Evolutionary conservation across 306 rosid genomes (phyloP).

Genomic region (Fragaria nilgerrensis): DNA sequence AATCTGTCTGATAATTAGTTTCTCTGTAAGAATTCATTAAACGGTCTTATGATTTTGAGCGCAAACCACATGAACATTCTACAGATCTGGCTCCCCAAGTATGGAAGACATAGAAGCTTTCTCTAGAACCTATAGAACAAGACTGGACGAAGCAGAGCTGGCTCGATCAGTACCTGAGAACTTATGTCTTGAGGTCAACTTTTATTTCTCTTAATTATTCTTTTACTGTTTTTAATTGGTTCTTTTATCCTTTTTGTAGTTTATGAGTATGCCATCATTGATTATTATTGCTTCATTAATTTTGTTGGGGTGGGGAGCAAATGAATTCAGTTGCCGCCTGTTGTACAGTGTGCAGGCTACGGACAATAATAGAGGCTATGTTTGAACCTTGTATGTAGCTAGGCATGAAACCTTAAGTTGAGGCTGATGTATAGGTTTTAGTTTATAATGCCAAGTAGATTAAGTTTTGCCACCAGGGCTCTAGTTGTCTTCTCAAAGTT

Average conservation of each 20-base stretch:
- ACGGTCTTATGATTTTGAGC: slow-evolving; percentile 8
- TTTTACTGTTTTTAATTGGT: background rate
- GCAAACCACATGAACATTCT: slow-evolving; percentile 9
- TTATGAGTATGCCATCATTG: slow-evolving; percentile 7
- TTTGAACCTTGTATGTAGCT: slow-evolving; percentile 1
- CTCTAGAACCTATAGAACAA: slow-evolving; percentile 58
- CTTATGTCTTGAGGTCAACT: slow-evolving; percentile 67
- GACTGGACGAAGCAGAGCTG: slow-evolving; percentile 77
- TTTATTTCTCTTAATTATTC: slow-evolving; percentile 5
- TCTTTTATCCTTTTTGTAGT: slow-evolving; percentile 1
- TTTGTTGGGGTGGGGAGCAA: slow-evolving; percentile 17
- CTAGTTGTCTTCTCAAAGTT: slow-evolving; percentile 9
- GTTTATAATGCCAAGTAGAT: background rate
- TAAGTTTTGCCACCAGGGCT: background rate
- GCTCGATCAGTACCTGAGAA: slow-evolving; percentile 81
- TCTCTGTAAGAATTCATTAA: slow-evolving; percentile 15
- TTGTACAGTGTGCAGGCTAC: background rate
- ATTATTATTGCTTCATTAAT: background rate
- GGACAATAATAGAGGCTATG: background rate
- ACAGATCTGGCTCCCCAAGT: slow-evolving; percentile 90
- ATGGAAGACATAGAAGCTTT: slow-evolving; percentile 92
- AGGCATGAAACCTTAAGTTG: background rate
- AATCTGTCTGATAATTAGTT: background rate
- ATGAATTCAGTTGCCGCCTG: background rate
- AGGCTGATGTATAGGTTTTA: background rate